Base-by-base conservation (phyloP, 129 eudicot genomes). In the Artemisia tridentata region DNA sequence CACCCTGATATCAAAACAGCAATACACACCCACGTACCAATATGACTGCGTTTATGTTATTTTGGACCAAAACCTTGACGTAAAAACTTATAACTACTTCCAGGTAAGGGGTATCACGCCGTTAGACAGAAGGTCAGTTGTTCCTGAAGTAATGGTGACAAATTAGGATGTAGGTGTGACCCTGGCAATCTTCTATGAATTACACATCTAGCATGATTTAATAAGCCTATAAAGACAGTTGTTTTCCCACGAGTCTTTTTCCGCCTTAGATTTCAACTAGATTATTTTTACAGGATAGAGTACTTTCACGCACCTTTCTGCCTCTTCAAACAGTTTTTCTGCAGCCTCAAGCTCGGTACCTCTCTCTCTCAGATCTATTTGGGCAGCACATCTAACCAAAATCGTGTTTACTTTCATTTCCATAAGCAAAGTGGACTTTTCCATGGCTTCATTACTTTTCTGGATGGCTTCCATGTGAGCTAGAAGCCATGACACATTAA, bases 401-500 rank as follows among this genome's bases (percentile, higher is more conserved):
- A 51, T 51, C 17, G 17, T 13, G 14, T 51, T 51, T 51, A 51
- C 56, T 13, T 51, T 51, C 56, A 51, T 15, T 10, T 51, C 56
- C 18, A 51, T 51, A 14, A 51, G 56, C 17, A 51, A 8, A 15
- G 17, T 10, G 0, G 5, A 14, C 19, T 51, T 51, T 51, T 51
- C 2, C 43, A 34, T 7, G 43, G 43, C 43, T 34, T 34, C 43
- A 0, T 34, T 34, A 14, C n/a, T 51, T 16, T 51, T 16, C 56
- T 51, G 17, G 17, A 14, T 51, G 7, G n/a, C 18, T 51, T 51
- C 56, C 56, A 79, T 23, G 63, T 31, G 65, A 0, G 31, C 63
- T 18, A 5, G 73, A 55, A 80, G 69, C 84, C 84, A 80, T 11
- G 69, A 55, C 59, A 80, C 77, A 5, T 75, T 47, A 31, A 75